These are phyloP conservation scores for Salvia sclarea DNA, from an alignment of 305 asterid species.

Conservation along the genomic window DNA sequence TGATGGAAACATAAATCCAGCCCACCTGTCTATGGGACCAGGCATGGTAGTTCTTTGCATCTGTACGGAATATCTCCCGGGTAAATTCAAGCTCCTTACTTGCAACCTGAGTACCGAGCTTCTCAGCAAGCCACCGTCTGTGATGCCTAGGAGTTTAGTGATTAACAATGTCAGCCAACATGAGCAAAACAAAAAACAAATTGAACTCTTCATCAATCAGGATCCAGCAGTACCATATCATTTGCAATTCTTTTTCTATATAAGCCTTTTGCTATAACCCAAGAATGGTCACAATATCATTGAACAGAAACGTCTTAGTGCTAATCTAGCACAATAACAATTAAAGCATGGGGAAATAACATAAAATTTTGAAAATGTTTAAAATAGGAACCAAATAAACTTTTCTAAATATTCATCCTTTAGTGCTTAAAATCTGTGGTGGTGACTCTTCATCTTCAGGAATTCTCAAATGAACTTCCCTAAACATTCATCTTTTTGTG, in stretches of 20 bases:
- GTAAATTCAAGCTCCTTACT: conserved; percentile 77
- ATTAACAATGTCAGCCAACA: conserved; percentile 1
- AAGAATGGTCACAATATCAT: not conserved
- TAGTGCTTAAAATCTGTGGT: not conserved
- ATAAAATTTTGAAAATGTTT: not conserved
- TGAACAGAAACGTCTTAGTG: not conserved
- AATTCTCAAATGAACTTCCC: too few species aligned
- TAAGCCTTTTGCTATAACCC: not conserved
- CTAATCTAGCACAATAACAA: not conserved
- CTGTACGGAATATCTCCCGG: conserved; percentile 56
- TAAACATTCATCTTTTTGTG: too few species aligned
- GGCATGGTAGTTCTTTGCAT: conserved; percentile 95
- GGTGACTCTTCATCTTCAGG: not conserved
- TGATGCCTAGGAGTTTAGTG: conserved; percentile 72
- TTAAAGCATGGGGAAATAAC: not conserved
- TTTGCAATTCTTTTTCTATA: not conserved
- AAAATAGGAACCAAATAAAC: not conserved
- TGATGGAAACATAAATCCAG: conserved; percentile 13
- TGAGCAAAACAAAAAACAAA: conserved; percentile 8
- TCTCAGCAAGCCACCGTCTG: conserved; percentile 94
- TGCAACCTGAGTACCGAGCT: conserved; percentile 57
- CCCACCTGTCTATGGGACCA: conserved; percentile 99
- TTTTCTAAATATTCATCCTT: not conserved
- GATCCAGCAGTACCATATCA: not conserved
- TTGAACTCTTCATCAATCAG: not conserved